Evolutionary conservation across 306 rosid genomes (phyloP).

Genomic region (Canavalia gladiata): DNA sequence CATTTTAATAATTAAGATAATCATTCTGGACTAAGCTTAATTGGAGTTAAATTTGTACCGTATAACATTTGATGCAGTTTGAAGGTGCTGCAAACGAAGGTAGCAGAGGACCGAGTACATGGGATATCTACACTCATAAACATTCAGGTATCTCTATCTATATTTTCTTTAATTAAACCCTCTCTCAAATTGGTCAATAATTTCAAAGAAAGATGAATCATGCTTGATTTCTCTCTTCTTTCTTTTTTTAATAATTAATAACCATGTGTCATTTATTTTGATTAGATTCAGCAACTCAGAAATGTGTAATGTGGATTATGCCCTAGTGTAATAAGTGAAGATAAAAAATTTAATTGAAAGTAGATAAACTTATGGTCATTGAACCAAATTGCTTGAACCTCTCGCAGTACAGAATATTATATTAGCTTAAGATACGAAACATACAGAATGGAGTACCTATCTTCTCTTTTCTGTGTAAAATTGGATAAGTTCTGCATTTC

Average conservation of each 20-base stretch:
- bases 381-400: neutral
- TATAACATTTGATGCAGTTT: constrained; percentile 18
- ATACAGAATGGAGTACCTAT: neutral
- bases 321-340: neutral
- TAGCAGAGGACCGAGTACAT: constrained; percentile 50
- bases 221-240: neutral
- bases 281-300: neutral
- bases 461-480: neutral
- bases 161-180: neutral
- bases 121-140: constrained; percentile 47
- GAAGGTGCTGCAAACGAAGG: constrained; percentile 58
- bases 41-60: neutral
- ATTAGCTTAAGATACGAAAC: neutral
- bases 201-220: constrained; percentile 2
- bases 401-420: neutral
- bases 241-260: neutral
- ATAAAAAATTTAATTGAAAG: neutral
- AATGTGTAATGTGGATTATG: neutral
- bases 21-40: neutral
- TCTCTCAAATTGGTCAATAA: neutral
- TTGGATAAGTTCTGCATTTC: neutral
- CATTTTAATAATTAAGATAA: neutral
- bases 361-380: neutral
- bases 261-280: neutral
- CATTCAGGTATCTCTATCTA: constrained; percentile 42